phyloP scores from a whole-genome alignment of 2,329 filamentous ascomycete species.

The Diaporthe nobilis region DNA sequence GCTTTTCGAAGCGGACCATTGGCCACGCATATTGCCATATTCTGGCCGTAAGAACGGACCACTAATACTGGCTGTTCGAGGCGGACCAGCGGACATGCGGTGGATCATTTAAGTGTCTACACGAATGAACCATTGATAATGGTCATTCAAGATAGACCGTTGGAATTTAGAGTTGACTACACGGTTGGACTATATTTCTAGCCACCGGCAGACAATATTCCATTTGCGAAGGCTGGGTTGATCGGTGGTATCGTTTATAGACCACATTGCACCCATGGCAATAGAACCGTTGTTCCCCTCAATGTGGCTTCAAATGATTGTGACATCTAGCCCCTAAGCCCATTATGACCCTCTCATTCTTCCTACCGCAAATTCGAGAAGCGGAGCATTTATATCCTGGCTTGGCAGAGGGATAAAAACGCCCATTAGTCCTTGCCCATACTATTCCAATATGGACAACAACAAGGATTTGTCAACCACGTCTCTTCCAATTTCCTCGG shows the following conservation, averaged over 20 bases:
- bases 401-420: no score
- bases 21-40: neutral
- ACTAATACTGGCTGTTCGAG: neutral
- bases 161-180: neutral
- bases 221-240: neutral
- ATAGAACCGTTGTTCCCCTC: no score
- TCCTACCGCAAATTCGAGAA: no score
- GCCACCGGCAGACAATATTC: neutral
- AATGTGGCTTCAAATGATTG: no score
- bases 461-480: no score
- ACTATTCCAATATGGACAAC: no score
- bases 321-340: no score
- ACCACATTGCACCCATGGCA: no score
- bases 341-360: no score
- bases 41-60: neutral
- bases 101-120: neutral
- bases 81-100: neutral
- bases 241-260: neutral
- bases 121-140: neutral
- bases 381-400: no score
- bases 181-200: neutral
- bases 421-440: no score
- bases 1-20: neutral
- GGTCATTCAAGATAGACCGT: neutral
- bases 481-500: no score